A percentile compares a stretch with the other conserved stretches of the same genome.
phyloP scores from a whole-genome alignment of 208 protist genomes.

The Trypanosoma avium region DNA sequence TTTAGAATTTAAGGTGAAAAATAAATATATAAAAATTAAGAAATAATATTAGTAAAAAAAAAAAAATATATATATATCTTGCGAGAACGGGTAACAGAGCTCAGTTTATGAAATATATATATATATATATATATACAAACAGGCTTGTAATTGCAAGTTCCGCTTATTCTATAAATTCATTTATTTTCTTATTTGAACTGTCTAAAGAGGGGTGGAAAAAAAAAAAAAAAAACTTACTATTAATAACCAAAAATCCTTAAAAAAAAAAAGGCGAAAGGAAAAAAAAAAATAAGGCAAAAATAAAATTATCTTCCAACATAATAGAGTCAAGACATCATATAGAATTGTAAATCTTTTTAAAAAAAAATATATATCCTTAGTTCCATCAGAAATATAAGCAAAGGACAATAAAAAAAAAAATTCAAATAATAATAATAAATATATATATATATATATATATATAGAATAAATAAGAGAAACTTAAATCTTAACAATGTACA shows the following conservation, averaged over 20 bases:
- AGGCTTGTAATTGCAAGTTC: slow-evolving; percentile 23
- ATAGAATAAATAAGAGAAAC: slow-evolving; percentile 1
- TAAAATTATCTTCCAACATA: too few relatives aligned
- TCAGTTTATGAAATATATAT: slow-evolving; percentile 2
- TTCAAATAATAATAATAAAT: neutral
- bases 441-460: slow-evolving; percentile 1
- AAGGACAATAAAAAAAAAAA: too few relatives aligned
- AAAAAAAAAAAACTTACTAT: neutral
- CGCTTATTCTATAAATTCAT: slow-evolving; percentile 11
- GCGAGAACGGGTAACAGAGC: slow-evolving; percentile 24
- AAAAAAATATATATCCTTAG: too few relatives aligned
- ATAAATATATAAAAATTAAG: slow-evolving; percentile 2
- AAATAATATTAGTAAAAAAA: slow-evolving; percentile 22
- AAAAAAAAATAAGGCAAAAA: too few relatives aligned
- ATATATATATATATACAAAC: neutral
- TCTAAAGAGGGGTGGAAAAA: neutral
- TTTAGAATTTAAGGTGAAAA: too few relatives aligned
- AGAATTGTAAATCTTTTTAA: too few relatives aligned
- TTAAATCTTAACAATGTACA: slow-evolving; percentile 1
- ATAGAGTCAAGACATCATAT: too few relatives aligned
- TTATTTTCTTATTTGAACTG: too few relatives aligned
- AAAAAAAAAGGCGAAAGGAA: too few relatives aligned
- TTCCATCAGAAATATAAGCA: too few relatives aligned
- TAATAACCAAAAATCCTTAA: too few relatives aligned
- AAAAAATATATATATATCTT: slow-evolving; percentile 8